phyloP scores from a whole-genome alignment of 768 basidiomycete species.

The Tricholomella constricta region DNA sequence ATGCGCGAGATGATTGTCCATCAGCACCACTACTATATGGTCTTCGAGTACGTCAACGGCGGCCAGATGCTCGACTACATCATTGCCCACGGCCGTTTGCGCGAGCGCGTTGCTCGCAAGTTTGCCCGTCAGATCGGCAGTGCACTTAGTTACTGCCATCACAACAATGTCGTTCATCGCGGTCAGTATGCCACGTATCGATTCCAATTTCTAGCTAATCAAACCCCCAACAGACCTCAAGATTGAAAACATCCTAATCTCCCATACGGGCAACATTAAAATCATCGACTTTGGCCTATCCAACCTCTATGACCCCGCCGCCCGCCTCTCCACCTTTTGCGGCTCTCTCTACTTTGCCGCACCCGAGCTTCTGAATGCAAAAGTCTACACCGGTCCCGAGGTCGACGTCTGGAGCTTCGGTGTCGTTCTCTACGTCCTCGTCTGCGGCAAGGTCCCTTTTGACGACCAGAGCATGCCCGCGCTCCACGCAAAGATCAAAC shows the following conservation, averaged over 20 bases:
- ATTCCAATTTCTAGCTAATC: background rate
- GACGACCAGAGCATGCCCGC: slow-evolving; percentile 99
- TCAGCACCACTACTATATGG: slow-evolving; percentile 99
- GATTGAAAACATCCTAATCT: slow-evolving; percentile 99
- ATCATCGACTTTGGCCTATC: slow-evolving; percentile 99
- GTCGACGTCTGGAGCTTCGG: slow-evolving; percentile 99
- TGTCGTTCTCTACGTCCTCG: slow-evolving; percentile 95
- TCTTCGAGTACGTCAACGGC: slow-evolving; percentile 97
- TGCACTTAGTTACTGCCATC: slow-evolving; percentile 95
- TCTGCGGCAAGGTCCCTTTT: slow-evolving; percentile 98
- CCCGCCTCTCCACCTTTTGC: slow-evolving; percentile 92
- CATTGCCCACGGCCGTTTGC: slow-evolving; percentile 93
- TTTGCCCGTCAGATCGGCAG: slow-evolving; percentile 97
- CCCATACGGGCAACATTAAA: slow-evolving; percentile 98
- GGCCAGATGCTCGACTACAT: slow-evolving; percentile 99
- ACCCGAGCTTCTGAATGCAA: slow-evolving; percentile 95
- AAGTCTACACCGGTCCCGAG: slow-evolving; percentile 95
- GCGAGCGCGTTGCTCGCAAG: slow-evolving; percentile 95
- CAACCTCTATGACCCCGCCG: slow-evolving; percentile 84
- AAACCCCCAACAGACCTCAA: slow-evolving; percentile 69
- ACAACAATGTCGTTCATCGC: slow-evolving; percentile 96
- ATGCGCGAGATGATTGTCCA: slow-evolving; percentile 99
- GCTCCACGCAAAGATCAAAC: slow-evolving; percentile 97
- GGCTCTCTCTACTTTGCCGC: slow-evolving; percentile 98
- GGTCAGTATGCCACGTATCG: slow-evolving; percentile 41